phyloP scores from a whole-genome alignment of 805 yeast species.

The Wickerhamomyces silvicola region DNA sequence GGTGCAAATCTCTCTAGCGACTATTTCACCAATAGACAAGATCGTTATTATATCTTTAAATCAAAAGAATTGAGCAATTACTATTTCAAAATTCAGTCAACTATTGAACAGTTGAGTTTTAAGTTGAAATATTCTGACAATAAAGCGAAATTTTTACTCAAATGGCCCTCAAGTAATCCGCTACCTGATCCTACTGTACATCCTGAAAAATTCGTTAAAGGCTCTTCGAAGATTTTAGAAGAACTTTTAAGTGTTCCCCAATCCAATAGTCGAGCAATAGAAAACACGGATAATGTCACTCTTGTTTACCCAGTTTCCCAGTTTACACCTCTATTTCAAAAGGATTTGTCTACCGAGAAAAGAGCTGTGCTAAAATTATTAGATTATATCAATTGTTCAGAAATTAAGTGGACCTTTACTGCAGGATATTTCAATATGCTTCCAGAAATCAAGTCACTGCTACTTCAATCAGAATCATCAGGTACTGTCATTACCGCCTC shows the following conservation, averaged over 20 bases:
- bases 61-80: conserved; percentile 57
- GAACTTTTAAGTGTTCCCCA: conserved; percentile 48
- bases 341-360: conserved; percentile 76
- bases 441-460: conserved; percentile 55
- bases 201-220: conserved; percentile 42
- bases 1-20: conserved; percentile 93
- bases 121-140: conserved; percentile 42
- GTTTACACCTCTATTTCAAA: conserved; percentile 70
- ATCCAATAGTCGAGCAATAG: conserved; percentile 12
- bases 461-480: conserved; percentile 50
- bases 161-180: conserved; percentile 69
- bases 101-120: conserved; percentile 68
- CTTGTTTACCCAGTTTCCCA: conserved; percentile 88
- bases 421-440: conserved; percentile 96
- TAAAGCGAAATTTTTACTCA: conserved; percentile 45
- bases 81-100: conserved; percentile 62
- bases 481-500: conserved; percentile 87
- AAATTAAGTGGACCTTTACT: conserved; percentile 76
- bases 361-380: conserved; percentile 58
- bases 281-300: conserved; percentile 36
- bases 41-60: conserved; percentile 74
- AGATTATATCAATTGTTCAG: conserved; percentile 47
- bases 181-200: conserved; percentile 63
- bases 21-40: conserved; percentile 93
- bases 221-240: conserved; percentile 48